Evolutionary conservation across 2,329 filamentous ascomycete species (phyloP), one percentile per base, ranked within the genome.

Genomic region (Teratosphaeria destructans): DNA sequence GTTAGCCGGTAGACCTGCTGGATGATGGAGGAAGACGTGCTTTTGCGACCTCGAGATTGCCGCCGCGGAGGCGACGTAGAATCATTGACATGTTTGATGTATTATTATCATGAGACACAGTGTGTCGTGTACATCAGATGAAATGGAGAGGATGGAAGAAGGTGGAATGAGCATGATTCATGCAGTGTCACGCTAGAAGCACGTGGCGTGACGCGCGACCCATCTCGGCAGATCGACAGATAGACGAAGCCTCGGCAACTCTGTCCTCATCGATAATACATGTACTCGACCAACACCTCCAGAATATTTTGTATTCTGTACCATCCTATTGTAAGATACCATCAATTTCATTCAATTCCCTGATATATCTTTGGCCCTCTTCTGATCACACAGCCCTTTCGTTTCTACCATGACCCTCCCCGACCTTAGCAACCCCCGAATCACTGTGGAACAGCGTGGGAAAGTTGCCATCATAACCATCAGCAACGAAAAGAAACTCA

Each of bases 41-140:
- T 79, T 96, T 97, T 82, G 95, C 92, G 65, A 96, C 85, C 79
- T 97, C 93, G 61, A 97, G 83, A 74, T 96, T 96, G 32, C 54
- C 39, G 19, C 58, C 58, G 3, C 35, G 19, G n/a, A 92, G 83
- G 57, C 92, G 90, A 57, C 84, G 89, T 85, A 96, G 82, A 66
- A 70, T 80, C 60, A 39, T 27, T 37, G 52, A 52, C 34, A 43
- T 57, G 47, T 56, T 47, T 32, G 14, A 16, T 19, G 1, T 23
- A 19, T 19, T 19, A 5, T 5, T 49, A n/a, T 23, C 3, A 49
- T 3, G 43, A 49, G 8, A 5, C 11, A 43, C 12, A 10, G 11
- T 12, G 35, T 12, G 12, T 43, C 11, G 23, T 49, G 43, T 6
- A 49, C 16, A 11, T 23, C 23, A 23, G 23, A 23, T n/a, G 5